Evolutionary conservation across 2,329 filamentous ascomycete species (phyloP), one percentile per base, ranked within the genome.

Genomic region (Whalleya microplaca): DNA sequence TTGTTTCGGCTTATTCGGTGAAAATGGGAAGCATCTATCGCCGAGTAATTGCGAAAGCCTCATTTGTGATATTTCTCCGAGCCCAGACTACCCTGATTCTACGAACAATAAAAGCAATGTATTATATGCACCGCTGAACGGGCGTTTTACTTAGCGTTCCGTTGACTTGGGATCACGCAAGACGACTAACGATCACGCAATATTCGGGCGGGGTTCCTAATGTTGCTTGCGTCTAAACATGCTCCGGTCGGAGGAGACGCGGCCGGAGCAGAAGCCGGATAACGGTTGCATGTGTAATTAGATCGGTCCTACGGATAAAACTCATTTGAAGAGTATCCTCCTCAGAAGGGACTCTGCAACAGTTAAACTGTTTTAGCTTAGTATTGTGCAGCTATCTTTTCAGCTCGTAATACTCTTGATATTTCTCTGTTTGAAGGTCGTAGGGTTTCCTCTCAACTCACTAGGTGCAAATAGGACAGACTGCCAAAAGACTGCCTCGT

Each of bases 141-240:
- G 45, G 29, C 44, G 21, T 47, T 48, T 45, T 41, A 45, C 41
- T 19, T 47, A 16, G 46, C 29, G 20, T 51, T 48, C 41, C 19
- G 45, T 48, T 56, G 53, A 43, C 48, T 45, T 41, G 42, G 21
- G 52, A 61, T 61, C 45, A 56, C 58, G 58, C 55, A 58, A 59
- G 23, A 29, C 47, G 52, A 32, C 29, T 21, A 23, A 18, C 49
- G 42, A 62, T 62, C 59, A 62, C 59, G 59, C 59, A 59, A 62
- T 59, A 43, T 51, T 46, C 3, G 29, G 9, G 54, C 52, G 59
- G 59, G 58, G 59, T 58, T 55, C n/a, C 40, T 41, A 27, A 32
- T 43, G 40, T 44, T 48, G 44, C 29, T 53, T 20, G 60, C 48
- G 10, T n/a, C 41, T 32, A n/a, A 21, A 41, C 21, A 23, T 51